Evolutionary conservation across 2,329 filamentous ascomycete genomes (phyloP), one percentile per base, ranked within the genome.

Genomic region (Trichophyton benhamiae): DNA sequence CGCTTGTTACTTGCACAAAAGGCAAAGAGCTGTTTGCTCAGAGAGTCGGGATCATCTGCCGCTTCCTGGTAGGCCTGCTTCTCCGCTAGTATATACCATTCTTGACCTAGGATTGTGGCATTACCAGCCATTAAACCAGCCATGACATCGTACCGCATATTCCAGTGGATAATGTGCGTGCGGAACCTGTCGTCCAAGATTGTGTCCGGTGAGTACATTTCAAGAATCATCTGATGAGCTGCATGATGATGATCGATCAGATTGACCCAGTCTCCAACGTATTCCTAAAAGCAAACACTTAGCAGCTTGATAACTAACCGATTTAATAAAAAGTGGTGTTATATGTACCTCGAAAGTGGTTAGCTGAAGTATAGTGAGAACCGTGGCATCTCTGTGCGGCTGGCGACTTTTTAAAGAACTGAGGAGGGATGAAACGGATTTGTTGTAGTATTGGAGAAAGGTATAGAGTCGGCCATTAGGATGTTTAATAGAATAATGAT

Each of bases 231-330:
- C 65, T 89, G 84, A 69, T 88, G 84, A 0, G 94, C 94, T 9
- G 92, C 94, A 70, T 87, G 90, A 72, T 96, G 91, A 71, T 97
- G 94, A 22, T 91, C 89, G 74, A 94, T 87, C 15, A 97, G 79
- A 68, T 95, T 96, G 60, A 95, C 84, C 91, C 91, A 97, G 71
- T 99, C 94, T 11, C 94, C 94, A 53, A 97, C 80, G 68, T 91
- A 95, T 75, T 97, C 94, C 90, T 96, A 68, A 52, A 59, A 27
- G 52, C 57, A 41, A 30, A 11, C 9, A 55, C 60, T 70, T 22
- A 69, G 63, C 62, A 60, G 38, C 20, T 36, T 15, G 36, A 17
- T 15, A 3, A 41, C 4, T 9, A 33, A 44, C 52, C 25, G 33
- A 61, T 20, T 57, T 61, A 57, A 58, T 49, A n/a, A 57, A 52